Base-by-base conservation (phyloP, 306 rosid genomes). In the Vigna trinervia region DNA sequence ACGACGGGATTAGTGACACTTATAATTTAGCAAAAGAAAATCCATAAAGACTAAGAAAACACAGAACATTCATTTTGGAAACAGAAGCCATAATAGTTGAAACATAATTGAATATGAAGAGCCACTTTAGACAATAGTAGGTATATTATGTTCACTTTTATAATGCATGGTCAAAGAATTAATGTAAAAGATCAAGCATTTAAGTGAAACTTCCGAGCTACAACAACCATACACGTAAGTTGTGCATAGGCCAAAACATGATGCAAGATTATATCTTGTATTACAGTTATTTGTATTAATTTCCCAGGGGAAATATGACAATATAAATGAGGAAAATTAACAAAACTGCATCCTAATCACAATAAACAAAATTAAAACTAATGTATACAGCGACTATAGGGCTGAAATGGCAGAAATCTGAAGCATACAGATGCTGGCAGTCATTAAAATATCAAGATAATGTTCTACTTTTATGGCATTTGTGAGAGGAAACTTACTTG, bases 1-100 rank as follows among this genome's bases (percentile, higher is more conserved):
- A 74, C 10, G 41, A 54, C 45, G 13, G 63, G 65, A 86, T 82
- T 65, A 84, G 63, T 62, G 14, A 78, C 59, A 80, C 52, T 43
- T 23, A 68, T 38, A 39, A 17, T 67, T 63, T 54, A 15, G 77
- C 54, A 76, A 69, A 65, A 64, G 28, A 26, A 41, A 41, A 53
- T 13, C 11, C 2, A 54, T 72, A 68, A 71, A 56, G 19, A 26
- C 50, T 39, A 19, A 60, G 38, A 61, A 50, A 50, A 78, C 56
- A 70, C 12, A 71, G 23, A 20, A 51, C 38, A 39, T 48, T 39
- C 48, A 78, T 62, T 71, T 79, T 38, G 23, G 60, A 46, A 51
- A 71, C 50, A 8, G 19, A 71, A 71, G 28, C 30, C 50, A 60
- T 22, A 47, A 46, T 78, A 8, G n/a, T 65, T 65, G 15, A 26